Percentiles rank a stretch among this genome's conserved stretches.
These are phyloP conservation scores for Pyrrhoderma lamaoense DNA, from an alignment of 1,284 basidiomycete species.

Conservation along the genomic window DNA sequence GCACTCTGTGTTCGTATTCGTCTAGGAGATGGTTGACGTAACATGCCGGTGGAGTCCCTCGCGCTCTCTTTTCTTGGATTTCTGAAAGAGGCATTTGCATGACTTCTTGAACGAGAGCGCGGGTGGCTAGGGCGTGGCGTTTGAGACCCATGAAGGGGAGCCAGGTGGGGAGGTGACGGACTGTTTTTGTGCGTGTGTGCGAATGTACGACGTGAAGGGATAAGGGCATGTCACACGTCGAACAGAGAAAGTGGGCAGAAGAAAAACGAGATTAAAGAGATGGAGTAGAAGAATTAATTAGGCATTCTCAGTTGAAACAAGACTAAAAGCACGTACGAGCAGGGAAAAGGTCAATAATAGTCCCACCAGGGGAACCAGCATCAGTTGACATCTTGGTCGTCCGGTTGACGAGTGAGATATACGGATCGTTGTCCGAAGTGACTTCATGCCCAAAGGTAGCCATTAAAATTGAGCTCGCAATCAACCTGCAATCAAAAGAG, in stretches of 20 bases:
- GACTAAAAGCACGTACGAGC: slow-evolving; percentile 8
- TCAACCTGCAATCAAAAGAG: too few relatives aligned
- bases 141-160: slow-evolving; percentile 13
- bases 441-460: slow-evolving; percentile 16
- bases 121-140: slow-evolving; percentile 3
- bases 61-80: slow-evolving; percentile 14
- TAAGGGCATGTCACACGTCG: too few relatives aligned
- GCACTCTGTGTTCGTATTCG: slow-evolving; percentile 9
- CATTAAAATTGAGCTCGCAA: slow-evolving; percentile 12
- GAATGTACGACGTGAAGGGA: too few relatives aligned
- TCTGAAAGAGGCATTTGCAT: slow-evolving; percentile 13
- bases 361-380: slow-evolving; percentile 10
- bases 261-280: too few relatives aligned
- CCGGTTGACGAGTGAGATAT: slow-evolving; percentile 9
- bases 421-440: slow-evolving; percentile 7
- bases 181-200: background rate
- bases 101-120: slow-evolving; percentile 11
- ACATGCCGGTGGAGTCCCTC: slow-evolving; percentile 3
- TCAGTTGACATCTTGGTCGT: slow-evolving; percentile 11
- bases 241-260: too few relatives aligned
- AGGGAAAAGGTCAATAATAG: slow-evolving; percentile 15
- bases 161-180: slow-evolving; percentile 15
- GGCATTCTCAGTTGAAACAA: too few relatives aligned
- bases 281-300: too few relatives aligned
- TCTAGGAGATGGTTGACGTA: slow-evolving; percentile 12